phyloP scores from a whole-genome alignment of 306 rosid species.

The Crotalaria pallida region DNA sequence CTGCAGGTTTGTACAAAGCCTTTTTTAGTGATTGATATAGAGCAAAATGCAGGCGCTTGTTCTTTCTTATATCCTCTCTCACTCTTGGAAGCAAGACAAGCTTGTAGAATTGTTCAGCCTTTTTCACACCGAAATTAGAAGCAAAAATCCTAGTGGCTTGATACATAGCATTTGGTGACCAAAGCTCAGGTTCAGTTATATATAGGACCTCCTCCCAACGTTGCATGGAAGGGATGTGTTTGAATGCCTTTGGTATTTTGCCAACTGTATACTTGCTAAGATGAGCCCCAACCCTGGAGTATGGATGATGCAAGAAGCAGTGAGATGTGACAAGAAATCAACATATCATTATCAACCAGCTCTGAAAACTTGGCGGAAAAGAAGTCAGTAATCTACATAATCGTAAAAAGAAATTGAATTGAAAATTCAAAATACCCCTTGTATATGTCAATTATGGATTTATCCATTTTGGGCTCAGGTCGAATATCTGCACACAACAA shows the following conservation, averaged over 20 bases:
- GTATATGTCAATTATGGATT: slow-evolving; percentile 54
- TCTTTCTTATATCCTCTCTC: slow-evolving; percentile 75
- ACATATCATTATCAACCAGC: neutral
- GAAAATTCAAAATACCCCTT: slow-evolving; percentile 49
- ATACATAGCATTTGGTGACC: slow-evolving; percentile 90
- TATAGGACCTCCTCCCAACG: slow-evolving; percentile 82
- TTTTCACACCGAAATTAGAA: slow-evolving; percentile 66
- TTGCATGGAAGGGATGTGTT: slow-evolving; percentile 61
- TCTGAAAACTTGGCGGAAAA: neutral
- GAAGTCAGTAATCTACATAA: neutral
- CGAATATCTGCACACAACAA: slow-evolving; percentile 54
- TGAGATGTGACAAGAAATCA: neutral
- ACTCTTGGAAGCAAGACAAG: slow-evolving; percentile 82
- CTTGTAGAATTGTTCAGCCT: slow-evolving; percentile 77
- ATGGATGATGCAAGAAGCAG: neutral
- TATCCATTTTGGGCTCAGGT: slow-evolving; percentile 67
- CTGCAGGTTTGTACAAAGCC: slow-evolving; percentile 84
- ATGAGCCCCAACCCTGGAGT: slow-evolving; percentile 58
- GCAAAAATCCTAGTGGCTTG: slow-evolving; percentile 84
- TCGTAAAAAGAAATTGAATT: neutral
- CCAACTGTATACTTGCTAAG: slow-evolving; percentile 72
- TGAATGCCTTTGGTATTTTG: slow-evolving; percentile 73
- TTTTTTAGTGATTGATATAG: slow-evolving; percentile 80
- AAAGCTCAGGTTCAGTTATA: slow-evolving; percentile 79
- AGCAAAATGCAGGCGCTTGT: slow-evolving; percentile 79